Evolutionary conservation across 352 stramenopile species (phyloP), one percentile per base, ranked within the genome.

Genomic region (Pythium myriotylum): DNA sequence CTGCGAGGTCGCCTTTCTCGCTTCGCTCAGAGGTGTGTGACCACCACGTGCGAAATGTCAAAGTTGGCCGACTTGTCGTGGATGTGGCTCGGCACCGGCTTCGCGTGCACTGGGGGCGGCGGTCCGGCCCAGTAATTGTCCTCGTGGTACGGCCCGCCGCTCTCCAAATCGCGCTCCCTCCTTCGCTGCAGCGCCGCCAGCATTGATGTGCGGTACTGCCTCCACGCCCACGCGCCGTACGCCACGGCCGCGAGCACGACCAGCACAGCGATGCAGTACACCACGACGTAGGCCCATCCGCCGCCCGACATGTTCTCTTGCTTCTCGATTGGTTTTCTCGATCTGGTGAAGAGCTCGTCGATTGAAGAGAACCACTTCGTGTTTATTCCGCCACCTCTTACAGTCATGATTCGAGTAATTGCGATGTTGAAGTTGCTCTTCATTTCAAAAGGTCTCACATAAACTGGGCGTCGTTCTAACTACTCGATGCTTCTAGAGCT

Each of bases 91-190:
- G 16, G 27, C 12, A 46, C 14, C 1, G 51, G 22, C n/a, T 54
- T 20, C 16, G 55, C 41, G 6, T 52, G 49, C 16, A 43, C 49
- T 2, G 42, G 42, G n/a, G 57, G 49, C 16, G 58, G 48, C 37
- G 33, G 32, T 20, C 46, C 46, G 7, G 50, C 63, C 72, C 72
- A 80, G 56, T 81, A 78, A 42, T 81, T 50, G 47, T 81, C 58
- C 17, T 50, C 59, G 45, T 62, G 62, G 12, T 50, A 19, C 22
- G 26, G 56, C 4, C 51, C 61, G 27, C 68, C 53, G 16, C 55
- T 59, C 48, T 76, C 73, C 4, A 67, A 33, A 17, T 71, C 60
- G 14, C 60, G 72, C 8, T 68, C 69, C 47, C 57, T 70, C 12
- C 67, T 51, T 13, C 66, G 55, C 27, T 59, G 29, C 41, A 81